Evolutionary conservation across 2,329 filamentous ascomycete species (phyloP).

Genomic region (Dothidotthia symphoricarpi): DNA sequence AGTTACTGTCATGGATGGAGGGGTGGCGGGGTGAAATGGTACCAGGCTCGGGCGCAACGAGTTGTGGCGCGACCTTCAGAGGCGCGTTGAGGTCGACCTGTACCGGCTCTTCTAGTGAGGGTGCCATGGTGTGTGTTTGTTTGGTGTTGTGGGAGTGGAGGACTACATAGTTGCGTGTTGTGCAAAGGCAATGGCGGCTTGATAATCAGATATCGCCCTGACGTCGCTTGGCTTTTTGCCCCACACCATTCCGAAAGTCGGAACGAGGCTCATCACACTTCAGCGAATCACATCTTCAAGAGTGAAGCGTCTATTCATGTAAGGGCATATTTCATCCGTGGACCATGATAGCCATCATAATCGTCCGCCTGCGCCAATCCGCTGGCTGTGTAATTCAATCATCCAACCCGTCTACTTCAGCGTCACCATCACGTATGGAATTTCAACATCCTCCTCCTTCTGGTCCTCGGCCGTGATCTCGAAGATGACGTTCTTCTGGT

Average conservation of each 20-base stretch:
- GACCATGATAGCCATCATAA: neutral
- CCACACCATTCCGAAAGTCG: no score
- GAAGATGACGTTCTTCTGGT: constrained; percentile 95
- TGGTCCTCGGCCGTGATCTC: constrained; percentile 88
- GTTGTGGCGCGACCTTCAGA: constrained; percentile 73
- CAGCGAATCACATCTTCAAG: no score
- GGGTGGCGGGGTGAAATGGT: constrained; percentile 24
- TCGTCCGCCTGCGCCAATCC: neutral
- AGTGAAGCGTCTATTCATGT: no score
- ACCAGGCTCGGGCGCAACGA: constrained; percentile 88
- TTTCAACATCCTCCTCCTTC: constrained; percentile 89
- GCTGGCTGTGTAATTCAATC: neutral
- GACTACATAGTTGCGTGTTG: constrained; percentile 22
- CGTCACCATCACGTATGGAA: constrained; percentile 93
- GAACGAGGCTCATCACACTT: no score
- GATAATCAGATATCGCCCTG: constrained; percentile 27
- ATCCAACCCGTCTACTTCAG: constrained; percentile 46
- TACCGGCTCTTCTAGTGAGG: constrained; percentile 69
- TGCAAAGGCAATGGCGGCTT: constrained; percentile 25
- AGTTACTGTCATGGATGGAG: constrained; percentile 58
- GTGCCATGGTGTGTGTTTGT: constrained; percentile 61
- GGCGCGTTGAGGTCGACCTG: constrained; percentile 72
- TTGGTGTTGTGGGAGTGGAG: constrained; percentile 7
- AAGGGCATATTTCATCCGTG: neutral
- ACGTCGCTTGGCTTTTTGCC: no score